phyloP scores from a whole-genome alignment of 2,329 filamentous ascomycete genomes.

The Didymella sp. region DNA sequence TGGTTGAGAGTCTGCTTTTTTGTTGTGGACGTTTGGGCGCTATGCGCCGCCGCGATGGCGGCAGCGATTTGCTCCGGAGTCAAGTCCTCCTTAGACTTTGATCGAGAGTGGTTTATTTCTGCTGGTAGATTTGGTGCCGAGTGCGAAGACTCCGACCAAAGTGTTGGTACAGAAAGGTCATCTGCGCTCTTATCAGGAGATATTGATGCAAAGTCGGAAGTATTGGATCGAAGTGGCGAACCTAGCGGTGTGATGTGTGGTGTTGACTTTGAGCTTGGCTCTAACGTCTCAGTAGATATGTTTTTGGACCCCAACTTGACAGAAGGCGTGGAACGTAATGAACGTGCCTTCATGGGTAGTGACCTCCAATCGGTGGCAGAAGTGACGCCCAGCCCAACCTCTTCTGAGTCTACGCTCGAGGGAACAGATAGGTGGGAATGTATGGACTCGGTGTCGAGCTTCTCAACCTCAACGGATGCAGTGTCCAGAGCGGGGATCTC shows the following conservation, averaged over 20 bases:
- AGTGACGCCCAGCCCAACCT: slow-evolving; percentile 29
- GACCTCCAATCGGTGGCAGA: slow-evolving; percentile 35
- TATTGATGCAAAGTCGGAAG: slow-evolving; percentile 14
- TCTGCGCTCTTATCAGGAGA: slow-evolving; percentile 27
- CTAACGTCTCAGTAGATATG: slow-evolving; percentile 62
- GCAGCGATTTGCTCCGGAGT: slow-evolving; percentile 34
- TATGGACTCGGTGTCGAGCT: slow-evolving; percentile 30
- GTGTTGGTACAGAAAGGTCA: slow-evolving; percentile 35
- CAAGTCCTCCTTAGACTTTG: slow-evolving; percentile 28
- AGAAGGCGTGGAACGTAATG: slow-evolving; percentile 67
- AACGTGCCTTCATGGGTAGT: slow-evolving; percentile 54
- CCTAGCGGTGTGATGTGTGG: slow-evolving; percentile 61
- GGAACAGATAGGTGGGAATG: slow-evolving; percentile 32
- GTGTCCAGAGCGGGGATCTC: slow-evolving; percentile 18
- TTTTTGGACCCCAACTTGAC: slow-evolving; percentile 72
- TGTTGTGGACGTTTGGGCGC: slow-evolving; percentile 17
- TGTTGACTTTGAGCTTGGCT: slow-evolving; percentile 68
- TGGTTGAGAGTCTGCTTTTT: slow-evolving; percentile 44
- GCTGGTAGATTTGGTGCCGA: slow-evolving; percentile 17
- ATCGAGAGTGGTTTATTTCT: slow-evolving; percentile 21
- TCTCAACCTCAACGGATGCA: slow-evolving; percentile 28
- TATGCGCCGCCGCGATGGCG: slow-evolving; percentile 31
- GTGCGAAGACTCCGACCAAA: slow-evolving; percentile 24
- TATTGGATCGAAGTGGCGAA: slow-evolving; percentile 54
- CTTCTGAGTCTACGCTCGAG: slow-evolving; percentile 31